Percentiles rank a stretch among this genome's conserved stretches.
Conservation (phyloP, 306 rosid species). For the Lathyrus sativus region DNA sequence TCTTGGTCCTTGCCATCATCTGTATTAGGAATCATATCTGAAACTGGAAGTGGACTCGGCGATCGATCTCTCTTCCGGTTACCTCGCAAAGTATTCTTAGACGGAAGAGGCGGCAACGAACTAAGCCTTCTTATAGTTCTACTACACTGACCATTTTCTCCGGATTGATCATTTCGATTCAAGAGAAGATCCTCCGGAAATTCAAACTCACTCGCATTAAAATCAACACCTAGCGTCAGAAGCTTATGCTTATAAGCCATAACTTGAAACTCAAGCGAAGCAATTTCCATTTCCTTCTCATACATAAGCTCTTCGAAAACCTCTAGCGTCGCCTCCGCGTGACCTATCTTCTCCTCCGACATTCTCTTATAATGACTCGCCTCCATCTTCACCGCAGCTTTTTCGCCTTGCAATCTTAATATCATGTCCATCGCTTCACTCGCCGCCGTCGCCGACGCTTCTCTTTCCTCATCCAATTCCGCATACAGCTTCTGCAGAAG, state of each 20-base stretch:
- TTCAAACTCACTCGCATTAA: constrained; percentile 50
- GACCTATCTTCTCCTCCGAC: constrained; percentile 88
- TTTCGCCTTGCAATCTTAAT: constrained; percentile 88
- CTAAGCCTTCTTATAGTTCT: constrained; percentile 55
- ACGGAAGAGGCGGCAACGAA: constrained; percentile 66
- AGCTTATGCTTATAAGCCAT: constrained; percentile 72
- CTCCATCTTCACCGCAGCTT: constrained; percentile 92
- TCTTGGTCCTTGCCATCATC: constrained; percentile 46
- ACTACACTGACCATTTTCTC: constrained; percentile 41
- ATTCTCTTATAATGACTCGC: constrained; percentile 86
- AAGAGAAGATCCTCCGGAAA: constrained; percentile 53
- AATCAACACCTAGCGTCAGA: constrained; percentile 62
- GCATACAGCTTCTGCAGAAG: constrained; percentile 74
- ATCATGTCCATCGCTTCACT: constrained; percentile 94
- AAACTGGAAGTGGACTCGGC: constrained; percentile 37
- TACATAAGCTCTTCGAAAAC: constrained; percentile 69
- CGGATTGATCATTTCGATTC: constrained; percentile 48
- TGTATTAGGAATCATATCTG: constrained; percentile 34
- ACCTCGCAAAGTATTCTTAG: constrained; percentile 47
- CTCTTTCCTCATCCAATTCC: constrained; percentile 91
- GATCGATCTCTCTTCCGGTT: constrained; percentile 52
- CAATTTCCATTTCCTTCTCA: constrained; percentile 84
- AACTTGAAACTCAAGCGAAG: constrained; percentile 78
- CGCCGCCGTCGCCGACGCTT: constrained; percentile 83
- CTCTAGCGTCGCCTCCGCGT: constrained; percentile 74